Base-by-base conservation (phyloP, 1,139 yeast species). In the Kodamaea sp. region DNA sequence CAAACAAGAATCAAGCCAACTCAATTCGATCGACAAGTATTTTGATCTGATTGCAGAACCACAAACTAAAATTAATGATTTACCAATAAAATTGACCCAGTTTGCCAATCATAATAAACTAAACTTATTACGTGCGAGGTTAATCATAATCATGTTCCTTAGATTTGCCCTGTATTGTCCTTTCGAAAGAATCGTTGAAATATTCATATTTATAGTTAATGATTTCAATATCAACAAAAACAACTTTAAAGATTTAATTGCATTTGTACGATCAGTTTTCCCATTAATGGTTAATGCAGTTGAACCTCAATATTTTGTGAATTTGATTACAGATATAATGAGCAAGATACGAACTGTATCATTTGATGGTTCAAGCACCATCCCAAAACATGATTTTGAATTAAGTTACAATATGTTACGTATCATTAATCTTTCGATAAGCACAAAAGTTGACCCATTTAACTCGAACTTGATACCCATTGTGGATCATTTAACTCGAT, bases 171-270 rank as follows among this genome's bases (percentile, higher is more conserved):
- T 15, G 20, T 15, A 15, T 15, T 15, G 20, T 15, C 20, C 20
- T 15, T 15, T 15, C 20, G 35, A 8, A 5, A 34, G 26, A 20
- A 11, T 32, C 8, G 23, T 41, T 8, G 40, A 38, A 24, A 27
- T 35, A 20, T 48, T 50, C 31, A 34, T 50, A 8, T 38, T 45
- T 23, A 40, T 40, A 1, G 23, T 47, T 24, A 32, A 42, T 32
- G 54, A 50, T 28, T 48, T 45, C 41, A 44, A 46, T 29, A 38
- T 39, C 22, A 46, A 45, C 35, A 40, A 46, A 26, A 15, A 36
- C 30, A 43, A 43, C 10, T 36, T 29, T 7, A 28, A 31, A 11
- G 41, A 39, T 6, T 40, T 48, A 32, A 31, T 36, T 7, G 36
- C 28, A 9, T 43, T 47, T 29, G 34, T 47, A 8, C 31, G 24